Conservation (phyloP, 495 filamentous ascomycete species). For the Ramalina intermedia region DNA sequence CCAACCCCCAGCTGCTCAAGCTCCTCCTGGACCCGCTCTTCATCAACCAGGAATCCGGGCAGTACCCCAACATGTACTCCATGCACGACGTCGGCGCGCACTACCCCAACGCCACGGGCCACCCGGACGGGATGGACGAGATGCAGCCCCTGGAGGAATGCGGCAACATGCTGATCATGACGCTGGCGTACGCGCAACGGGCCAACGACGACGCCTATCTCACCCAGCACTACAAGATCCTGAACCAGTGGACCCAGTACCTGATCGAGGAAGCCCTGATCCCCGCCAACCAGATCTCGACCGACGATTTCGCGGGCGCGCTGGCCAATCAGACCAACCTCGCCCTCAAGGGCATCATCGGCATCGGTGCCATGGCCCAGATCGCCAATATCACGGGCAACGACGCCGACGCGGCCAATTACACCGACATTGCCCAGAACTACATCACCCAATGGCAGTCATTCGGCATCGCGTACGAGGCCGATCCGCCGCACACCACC, state of each 20-base stretch:
- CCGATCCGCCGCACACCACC: slow-evolving; percentile 57
- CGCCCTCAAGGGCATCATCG: slow-evolving; percentile 83
- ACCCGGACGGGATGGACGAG: slow-evolving; percentile 68
- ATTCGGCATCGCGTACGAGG: slow-evolving; percentile 55
- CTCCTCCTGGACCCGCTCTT: slow-evolving; percentile 72
- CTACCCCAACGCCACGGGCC: slow-evolving; percentile 84
- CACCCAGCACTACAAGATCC: slow-evolving; percentile 49
- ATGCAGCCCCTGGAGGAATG: slow-evolving; percentile 92
- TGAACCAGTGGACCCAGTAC: slow-evolving; percentile 78
- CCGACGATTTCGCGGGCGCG: slow-evolving; percentile 87
- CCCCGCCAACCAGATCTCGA: slow-evolving; percentile 75
- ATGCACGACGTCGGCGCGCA: slow-evolving; percentile 80
- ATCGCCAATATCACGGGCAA: slow-evolving; percentile 55
- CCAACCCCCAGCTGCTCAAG: slow-evolving; percentile 67
- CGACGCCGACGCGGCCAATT: slow-evolving; percentile 45
- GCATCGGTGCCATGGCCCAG: slow-evolving; percentile 77
- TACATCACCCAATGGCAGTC: slow-evolving; percentile 73
- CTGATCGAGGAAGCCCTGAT: slow-evolving; percentile 69
- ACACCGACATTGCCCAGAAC: slow-evolving; percentile 47
- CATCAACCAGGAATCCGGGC: slow-evolving; percentile 71
- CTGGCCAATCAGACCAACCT: slow-evolving; percentile 90
- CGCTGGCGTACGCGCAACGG: slow-evolving; percentile 45
- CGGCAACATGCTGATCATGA: slow-evolving; percentile 94
- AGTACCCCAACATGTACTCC: slow-evolving; percentile 52
- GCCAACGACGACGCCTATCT: slow-evolving; percentile 32